These are phyloP conservation scores for Fusarium cyanostomum DNA, from an alignment of 2,329 filamentous ascomycete genomes.

Conservation along the genomic window DNA sequence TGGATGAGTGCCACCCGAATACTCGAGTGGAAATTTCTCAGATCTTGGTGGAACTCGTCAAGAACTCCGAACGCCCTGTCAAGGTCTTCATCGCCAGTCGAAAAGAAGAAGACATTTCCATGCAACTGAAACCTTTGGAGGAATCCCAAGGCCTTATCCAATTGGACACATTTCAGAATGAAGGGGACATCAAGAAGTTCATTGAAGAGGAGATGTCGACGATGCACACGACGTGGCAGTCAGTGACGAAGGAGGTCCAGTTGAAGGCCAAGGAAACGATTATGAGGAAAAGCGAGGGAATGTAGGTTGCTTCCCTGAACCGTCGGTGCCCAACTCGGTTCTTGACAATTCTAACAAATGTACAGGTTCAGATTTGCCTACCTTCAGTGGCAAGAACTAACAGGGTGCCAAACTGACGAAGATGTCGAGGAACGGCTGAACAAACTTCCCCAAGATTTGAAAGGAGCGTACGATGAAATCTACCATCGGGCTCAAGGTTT, in stretches of 20 bases:
- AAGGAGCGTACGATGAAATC: background rate
- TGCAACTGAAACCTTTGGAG: background rate
- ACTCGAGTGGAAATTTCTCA: background rate
- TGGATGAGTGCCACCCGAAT: background rate
- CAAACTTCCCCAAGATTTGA: background rate
- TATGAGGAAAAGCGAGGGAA: background rate
- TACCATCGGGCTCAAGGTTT: background rate
- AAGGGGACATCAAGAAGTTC: background rate
- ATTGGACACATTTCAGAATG: background rate
- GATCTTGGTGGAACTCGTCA: background rate
- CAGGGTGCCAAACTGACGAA: background rate
- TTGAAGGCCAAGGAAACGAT: background rate
- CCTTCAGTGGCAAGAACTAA: slow-evolving; percentile 3
- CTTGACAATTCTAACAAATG: too few species aligned
- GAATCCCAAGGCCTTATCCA: background rate
- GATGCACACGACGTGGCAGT: background rate
- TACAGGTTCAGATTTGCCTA: slow-evolving; percentile 8
- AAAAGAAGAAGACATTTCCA: background rate
- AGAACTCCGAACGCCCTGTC: background rate
- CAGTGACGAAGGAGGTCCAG: background rate
- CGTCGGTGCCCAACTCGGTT: background rate
- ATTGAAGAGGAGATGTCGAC: background rate
- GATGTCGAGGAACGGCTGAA: background rate
- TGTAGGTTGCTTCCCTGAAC: background rate
- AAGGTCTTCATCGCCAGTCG: slow-evolving; percentile 4